These are phyloP conservation scores for Lepidium aucheri DNA, from an alignment of 345 rosid genomes.

Conservation along the genomic window DNA sequence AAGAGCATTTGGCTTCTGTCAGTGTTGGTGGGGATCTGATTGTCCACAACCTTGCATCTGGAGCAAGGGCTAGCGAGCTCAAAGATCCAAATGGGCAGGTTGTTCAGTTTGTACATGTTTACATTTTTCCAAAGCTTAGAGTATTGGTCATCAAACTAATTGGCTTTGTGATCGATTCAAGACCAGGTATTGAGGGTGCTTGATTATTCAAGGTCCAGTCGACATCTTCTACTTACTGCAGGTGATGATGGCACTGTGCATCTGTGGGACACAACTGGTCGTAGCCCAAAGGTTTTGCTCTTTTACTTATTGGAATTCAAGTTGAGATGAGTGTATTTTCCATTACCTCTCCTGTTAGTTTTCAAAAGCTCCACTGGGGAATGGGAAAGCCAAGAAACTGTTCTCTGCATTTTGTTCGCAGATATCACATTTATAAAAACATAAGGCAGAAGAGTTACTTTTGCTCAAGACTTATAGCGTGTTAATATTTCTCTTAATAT, in stretches of 20 bases:
- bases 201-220: conserved; percentile 85
- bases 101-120: conserved; percentile 35
- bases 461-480: neutral
- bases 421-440: neutral
- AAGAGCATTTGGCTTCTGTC: conserved; percentile 93
- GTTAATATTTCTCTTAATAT: conserved; percentile 6
- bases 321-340: neutral
- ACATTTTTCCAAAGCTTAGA: neutral
- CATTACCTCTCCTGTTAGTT: neutral
- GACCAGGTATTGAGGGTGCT: conserved; percentile 97
- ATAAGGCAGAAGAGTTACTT: neutral
- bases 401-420: neutral
- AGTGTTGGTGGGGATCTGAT: conserved; percentile 85
- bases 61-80: conserved; percentile 78
- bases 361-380: neutral
- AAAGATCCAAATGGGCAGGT: conserved; percentile 97
- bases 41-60: conserved; percentile 92
- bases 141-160: conserved; percentile 15
- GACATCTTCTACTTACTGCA: conserved; percentile 89
- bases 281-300: conserved; percentile 70
- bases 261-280: conserved; percentile 96
- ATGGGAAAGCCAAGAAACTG: neutral
- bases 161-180: conserved; percentile 45
- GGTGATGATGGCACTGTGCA: conserved; percentile 98
- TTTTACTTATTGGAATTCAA: neutral